Evolutionary conservation across 106 monocot species (phyloP).

Genomic region (Alisma plantagoaquatica): DNA sequence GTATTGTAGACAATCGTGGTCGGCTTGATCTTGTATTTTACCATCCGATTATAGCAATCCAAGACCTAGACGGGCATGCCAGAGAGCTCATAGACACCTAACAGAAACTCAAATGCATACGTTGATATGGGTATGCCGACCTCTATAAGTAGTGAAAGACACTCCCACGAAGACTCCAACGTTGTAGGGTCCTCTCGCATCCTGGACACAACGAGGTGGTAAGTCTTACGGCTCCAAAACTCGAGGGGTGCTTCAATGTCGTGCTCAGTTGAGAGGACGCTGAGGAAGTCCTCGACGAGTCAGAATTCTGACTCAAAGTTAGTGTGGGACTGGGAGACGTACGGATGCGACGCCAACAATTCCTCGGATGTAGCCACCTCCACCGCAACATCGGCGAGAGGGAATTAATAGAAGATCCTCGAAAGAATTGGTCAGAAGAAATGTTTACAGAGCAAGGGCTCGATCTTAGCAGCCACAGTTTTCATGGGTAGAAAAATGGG

Average conservation of each 20-base stretch:
- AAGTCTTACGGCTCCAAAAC: constrained; percentile 36
- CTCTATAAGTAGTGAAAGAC: constrained; percentile 10
- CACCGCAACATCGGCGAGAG: too few species aligned
- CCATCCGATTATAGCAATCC: constrained; percentile 52
- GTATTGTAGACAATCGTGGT: constrained; percentile 63
- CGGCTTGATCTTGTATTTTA: constrained; percentile 37
- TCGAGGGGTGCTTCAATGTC: constrained; percentile 34
- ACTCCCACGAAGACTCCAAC: constrained; percentile 19
- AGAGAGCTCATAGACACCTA: constrained; percentile 29
- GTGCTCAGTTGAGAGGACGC: constrained; percentile 42
- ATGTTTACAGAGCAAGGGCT: not conserved
- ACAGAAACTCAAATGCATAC: constrained; percentile 30
- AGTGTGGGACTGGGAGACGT: too few species aligned
- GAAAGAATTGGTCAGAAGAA: not conserved
- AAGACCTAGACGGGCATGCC: constrained; percentile 34
- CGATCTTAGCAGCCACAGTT: not conserved
- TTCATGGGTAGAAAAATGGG: not conserved
- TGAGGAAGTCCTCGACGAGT: constrained; percentile 33
- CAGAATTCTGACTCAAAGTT: constrained; percentile 14
- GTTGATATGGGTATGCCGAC: constrained; percentile 5
- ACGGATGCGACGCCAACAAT: too few species aligned
- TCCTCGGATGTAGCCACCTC: too few species aligned
- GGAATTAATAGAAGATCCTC: not conserved
- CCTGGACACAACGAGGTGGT: constrained; percentile 32
- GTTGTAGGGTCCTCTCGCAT: constrained; percentile 15